A percentile compares a stretch with the other conserved stretches of the same genome.
phyloP scores from a whole-genome alignment of 345 rosid genomes.

The Triadica sebifera region DNA sequence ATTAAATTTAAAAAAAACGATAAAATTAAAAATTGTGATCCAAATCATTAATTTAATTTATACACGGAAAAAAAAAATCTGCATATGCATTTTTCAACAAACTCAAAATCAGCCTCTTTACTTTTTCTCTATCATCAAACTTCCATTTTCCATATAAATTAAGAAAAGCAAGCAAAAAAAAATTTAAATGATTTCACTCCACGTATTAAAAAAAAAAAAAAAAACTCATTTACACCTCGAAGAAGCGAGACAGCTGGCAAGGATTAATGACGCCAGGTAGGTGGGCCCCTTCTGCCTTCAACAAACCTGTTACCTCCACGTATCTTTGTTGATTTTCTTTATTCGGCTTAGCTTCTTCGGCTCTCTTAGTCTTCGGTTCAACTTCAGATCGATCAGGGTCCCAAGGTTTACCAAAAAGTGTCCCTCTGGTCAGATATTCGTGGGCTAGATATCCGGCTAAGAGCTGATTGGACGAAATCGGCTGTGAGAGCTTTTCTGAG shows the following conservation, averaged over 20 bases:
- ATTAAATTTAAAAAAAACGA: too few species aligned
- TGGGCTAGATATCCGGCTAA: slow-evolving; percentile 82
- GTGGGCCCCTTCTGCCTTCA: slow-evolving; percentile 62
- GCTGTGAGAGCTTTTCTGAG: slow-evolving; percentile 22
- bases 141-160: too few species aligned
- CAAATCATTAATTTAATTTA: too few species aligned
- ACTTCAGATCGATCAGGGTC: slow-evolving; percentile 40
- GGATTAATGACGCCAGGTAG: slow-evolving; percentile 75
- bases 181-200: slow-evolving; percentile 35
- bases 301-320: slow-evolving; percentile 58
- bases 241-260: slow-evolving; percentile 61
- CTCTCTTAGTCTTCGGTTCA: slow-evolving; percentile 3
- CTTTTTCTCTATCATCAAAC: too few species aligned
- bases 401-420: slow-evolving; percentile 60
- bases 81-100: too few species aligned
- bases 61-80: too few species aligned
- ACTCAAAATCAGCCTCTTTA: too few species aligned
- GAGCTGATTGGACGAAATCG: slow-evolving; percentile 45
- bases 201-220: too few species aligned
- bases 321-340: slow-evolving; percentile 45
- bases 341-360: slow-evolving; percentile 10
- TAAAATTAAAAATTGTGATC: too few species aligned
- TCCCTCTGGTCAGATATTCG: slow-evolving; percentile 74
- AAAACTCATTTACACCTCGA: slow-evolving; percentile 50
- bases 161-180: too few species aligned